Conservation (phyloP, 495 filamentous ascomycete genomes). For the Pyrenula aspistea region DNA sequence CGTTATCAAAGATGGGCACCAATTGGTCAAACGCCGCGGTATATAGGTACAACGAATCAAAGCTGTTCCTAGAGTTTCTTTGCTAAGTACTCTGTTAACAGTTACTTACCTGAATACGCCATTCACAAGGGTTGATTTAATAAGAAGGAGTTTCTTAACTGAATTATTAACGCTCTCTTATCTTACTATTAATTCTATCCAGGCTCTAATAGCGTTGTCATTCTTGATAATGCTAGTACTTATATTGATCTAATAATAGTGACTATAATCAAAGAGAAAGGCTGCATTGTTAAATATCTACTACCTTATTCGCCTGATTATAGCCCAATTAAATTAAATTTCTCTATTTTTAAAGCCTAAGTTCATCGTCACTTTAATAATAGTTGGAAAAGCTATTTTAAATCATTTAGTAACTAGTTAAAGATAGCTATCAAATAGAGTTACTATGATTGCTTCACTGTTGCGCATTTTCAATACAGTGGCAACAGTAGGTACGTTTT, state of each 20-base stretch:
- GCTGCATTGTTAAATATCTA: neutral
- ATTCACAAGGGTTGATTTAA: neutral
- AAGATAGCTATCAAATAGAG: neutral
- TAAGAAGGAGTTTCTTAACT: neutral
- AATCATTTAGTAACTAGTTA: neutral
- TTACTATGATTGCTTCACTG: neutral
- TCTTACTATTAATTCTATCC: neutral
- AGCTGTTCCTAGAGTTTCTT: neutral
- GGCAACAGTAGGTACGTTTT: neutral
- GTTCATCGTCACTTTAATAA: neutral
- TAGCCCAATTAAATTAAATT: conserved; percentile 1
- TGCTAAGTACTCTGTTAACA: neutral
- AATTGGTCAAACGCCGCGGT: neutral
- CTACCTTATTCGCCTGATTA: conserved; percentile 5
- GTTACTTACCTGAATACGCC: neutral
- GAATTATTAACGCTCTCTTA: neutral
- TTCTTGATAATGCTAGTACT: neutral
- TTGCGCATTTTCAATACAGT: neutral
- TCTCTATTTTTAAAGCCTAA: conserved; percentile 1
- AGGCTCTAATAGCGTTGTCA: neutral
- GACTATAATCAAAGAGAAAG: neutral
- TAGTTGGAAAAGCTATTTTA: neutral
- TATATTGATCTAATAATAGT: neutral
- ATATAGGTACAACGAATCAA: neutral
- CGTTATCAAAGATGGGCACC: neutral